phyloP scores from a whole-genome alignment of 305 asterid genomes.

The Petunia hybrid region DNA sequence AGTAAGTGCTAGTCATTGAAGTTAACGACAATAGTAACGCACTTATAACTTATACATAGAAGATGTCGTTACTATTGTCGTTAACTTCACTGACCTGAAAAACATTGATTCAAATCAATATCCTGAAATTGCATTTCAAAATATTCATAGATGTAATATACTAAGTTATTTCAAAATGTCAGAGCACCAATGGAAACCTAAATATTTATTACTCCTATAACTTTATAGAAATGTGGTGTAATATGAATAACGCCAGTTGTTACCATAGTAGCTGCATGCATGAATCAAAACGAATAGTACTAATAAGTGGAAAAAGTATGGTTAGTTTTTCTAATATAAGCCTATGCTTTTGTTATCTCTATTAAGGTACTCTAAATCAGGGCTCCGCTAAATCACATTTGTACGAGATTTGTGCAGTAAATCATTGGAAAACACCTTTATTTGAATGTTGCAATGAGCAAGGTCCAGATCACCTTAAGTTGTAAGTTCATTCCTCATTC shows the following conservation, averaged over 20 bases:
- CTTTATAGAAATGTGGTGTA: no score
- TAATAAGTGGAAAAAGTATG: background rate
- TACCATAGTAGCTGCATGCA: no score
- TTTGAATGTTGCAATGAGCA: slow-evolving; percentile 72
- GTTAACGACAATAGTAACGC: no score
- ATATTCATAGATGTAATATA: background rate
- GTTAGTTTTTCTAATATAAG: background rate
- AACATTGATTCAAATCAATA: background rate
- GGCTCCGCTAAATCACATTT: slow-evolving; percentile 62
- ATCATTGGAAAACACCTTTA: slow-evolving; percentile 83
- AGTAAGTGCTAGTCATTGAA: no score
- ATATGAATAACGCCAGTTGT: no score
- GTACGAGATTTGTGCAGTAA: slow-evolving; percentile 73
- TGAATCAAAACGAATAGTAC: no score
- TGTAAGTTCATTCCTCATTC: slow-evolving; percentile 56
- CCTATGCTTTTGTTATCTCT: slow-evolving; percentile 34
- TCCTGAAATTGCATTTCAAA: background rate
- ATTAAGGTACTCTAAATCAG: slow-evolving; percentile 15
- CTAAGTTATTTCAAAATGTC: background rate
- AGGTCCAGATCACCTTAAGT: slow-evolving; percentile 77
- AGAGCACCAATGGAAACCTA: background rate
- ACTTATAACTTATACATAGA: background rate
- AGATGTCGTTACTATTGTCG: background rate
- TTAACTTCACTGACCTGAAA: background rate
- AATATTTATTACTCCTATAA: no score